Conservation (phyloP, 208 protist genomes). For the Lotmaria passim region DNA sequence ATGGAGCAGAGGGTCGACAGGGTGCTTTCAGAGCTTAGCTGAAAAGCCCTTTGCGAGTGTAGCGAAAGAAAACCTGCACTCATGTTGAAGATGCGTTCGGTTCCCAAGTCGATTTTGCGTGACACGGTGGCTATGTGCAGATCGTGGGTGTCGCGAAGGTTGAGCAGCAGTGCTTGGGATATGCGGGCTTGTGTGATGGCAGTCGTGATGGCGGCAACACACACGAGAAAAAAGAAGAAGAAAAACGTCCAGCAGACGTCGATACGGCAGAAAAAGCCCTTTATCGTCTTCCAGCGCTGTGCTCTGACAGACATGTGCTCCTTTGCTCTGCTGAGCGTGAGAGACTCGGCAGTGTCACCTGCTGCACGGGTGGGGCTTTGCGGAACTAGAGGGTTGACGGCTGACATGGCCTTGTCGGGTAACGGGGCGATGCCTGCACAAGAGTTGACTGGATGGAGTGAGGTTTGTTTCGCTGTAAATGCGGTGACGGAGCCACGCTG, state of each 20-base stretch:
- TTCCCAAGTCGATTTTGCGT: background rate
- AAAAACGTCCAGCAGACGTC: slow-evolving; percentile 17
- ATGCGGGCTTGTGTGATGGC: slow-evolving; percentile 7
- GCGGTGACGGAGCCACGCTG: too few relatives aligned
- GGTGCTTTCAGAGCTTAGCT: background rate
- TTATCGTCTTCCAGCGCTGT: background rate
- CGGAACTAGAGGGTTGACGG: too few relatives aligned
- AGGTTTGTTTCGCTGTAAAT: too few relatives aligned
- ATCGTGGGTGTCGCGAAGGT: background rate
- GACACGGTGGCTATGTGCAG: background rate
- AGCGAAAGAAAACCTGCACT: background rate
- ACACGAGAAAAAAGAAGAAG: slow-evolving; percentile 15
- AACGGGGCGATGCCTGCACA: too few relatives aligned
- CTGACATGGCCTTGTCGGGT: too few relatives aligned
- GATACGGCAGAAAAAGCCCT: slow-evolving; percentile 16
- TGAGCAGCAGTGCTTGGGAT: background rate
- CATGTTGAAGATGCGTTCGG: background rate
- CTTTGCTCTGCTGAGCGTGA: background rate
- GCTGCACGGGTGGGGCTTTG: too few relatives aligned
- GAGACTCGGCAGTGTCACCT: too few relatives aligned
- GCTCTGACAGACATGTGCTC: too few relatives aligned
- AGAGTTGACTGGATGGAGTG: too few relatives aligned
- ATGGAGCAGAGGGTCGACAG: slow-evolving; percentile 10
- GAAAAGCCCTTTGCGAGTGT: background rate
- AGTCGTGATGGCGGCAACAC: background rate